Conservation (phyloP, 345 rosid species). For the Syzygium aromaticum region DNA sequence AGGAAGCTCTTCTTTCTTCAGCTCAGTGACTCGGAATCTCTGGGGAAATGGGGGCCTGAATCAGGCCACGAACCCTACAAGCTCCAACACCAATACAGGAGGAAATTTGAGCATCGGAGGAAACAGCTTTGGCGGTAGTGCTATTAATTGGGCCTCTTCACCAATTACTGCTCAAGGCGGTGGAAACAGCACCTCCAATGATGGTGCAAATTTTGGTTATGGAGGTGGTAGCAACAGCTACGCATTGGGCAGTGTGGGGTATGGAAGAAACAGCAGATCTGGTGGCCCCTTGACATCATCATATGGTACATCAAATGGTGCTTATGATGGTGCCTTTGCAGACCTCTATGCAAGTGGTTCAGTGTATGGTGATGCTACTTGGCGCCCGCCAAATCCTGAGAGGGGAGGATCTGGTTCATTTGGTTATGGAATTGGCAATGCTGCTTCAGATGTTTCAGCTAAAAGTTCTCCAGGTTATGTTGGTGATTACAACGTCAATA, state of each 20-base stretch:
- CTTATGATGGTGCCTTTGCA: conserved; percentile 39
- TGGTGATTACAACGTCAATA: conserved; percentile 60
- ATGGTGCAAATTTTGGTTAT: conserved; percentile 36
- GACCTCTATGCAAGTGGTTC: conserved; percentile 44
- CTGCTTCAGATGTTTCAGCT: conserved; percentile 37
- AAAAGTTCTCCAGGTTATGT: conserved; percentile 60
- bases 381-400: conserved; percentile 46
- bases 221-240: conserved; percentile 47
- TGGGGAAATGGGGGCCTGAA: conserved; percentile 63
- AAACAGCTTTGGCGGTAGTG: conserved; percentile 31
- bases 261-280: conserved; percentile 40
- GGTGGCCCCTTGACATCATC: conserved; percentile 31
- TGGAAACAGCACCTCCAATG: conserved; percentile 34
- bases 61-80: conserved; percentile 28
- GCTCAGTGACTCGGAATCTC: conserved; percentile 51
- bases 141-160: conserved; percentile 45
- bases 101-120: conserved; percentile 44
- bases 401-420: conserved; percentile 45
- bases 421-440: conserved; percentile 36
- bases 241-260: conserved; percentile 37
- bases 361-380: conserved; percentile 46
- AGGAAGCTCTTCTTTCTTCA: conserved; percentile 62
- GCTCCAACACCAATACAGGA: conserved; percentile 33
- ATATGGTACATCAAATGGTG: conserved; percentile 42
- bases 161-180: conserved; percentile 43